These are phyloP conservation scores for Turnera subulata DNA, from an alignment of 345 rosid genomes.

Conservation along the genomic window DNA sequence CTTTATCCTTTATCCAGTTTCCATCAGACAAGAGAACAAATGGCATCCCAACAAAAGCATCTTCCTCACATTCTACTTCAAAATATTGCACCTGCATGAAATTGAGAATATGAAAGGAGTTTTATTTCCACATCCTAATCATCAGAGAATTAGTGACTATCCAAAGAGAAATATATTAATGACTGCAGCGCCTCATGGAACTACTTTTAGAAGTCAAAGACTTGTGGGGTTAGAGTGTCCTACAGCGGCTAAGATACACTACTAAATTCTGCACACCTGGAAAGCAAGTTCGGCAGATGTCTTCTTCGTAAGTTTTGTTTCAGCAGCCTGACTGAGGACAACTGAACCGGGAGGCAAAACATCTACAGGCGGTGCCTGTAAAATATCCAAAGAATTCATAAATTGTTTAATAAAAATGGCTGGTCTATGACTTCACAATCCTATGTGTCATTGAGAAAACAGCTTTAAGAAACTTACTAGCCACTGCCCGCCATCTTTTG, in stretches of 20 bases:
- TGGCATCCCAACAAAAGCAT: conserved; percentile 74
- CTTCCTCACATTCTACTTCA: conserved; percentile 76
- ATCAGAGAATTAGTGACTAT: neutral
- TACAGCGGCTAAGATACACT: conserved; percentile 2
- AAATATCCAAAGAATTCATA: conserved; percentile 25
- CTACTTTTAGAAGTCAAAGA: conserved; percentile 2
- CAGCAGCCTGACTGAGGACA: conserved; percentile 47
- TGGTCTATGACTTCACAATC: conserved; percentile 10
- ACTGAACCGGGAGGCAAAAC: conserved; percentile 74
- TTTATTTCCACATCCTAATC: no score
- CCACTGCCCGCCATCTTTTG: conserved; percentile 84
- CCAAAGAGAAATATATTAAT: no score
- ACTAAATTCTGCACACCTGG: conserved; percentile 46
- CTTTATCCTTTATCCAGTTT: conserved; percentile 77
- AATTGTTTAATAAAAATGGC: conserved; percentile 14
- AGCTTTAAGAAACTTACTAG: conserved; percentile 52
- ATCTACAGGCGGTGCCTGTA: conserved; percentile 75
- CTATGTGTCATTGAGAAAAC: conserved; percentile 6
- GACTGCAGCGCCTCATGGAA: no score
- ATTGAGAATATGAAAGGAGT: conserved; percentile 11
- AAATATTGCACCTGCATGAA: conserved; percentile 63
- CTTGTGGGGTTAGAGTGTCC: neutral
- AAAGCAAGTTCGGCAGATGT: conserved; percentile 46
- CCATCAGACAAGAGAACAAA: conserved; percentile 73
- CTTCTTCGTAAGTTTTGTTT: conserved; percentile 47